phyloP scores from a whole-genome alignment of 2,329 filamentous ascomycete species.

The Macrophomina phaseolina region DNA sequence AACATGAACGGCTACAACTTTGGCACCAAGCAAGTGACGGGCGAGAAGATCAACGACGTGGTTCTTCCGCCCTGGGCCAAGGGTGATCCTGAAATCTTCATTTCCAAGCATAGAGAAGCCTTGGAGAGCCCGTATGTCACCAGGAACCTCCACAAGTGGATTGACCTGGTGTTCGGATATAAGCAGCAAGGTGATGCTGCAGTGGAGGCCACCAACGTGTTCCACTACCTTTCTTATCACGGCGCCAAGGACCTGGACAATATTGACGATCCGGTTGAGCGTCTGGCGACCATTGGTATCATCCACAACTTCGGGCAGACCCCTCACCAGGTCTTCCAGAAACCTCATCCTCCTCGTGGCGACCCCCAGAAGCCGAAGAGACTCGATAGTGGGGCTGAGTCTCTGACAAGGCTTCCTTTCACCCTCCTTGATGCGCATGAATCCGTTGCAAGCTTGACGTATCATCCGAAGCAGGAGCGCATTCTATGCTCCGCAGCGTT shows the following conservation, averaged over 20 bases:
- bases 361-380: conserved; percentile 69
- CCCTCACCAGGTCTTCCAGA: conserved; percentile 89
- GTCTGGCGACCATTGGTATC: conserved; percentile 87
- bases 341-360: conserved; percentile 79
- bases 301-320: conserved; percentile 99
- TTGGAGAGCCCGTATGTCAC: conserved; percentile 93
- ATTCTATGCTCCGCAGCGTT: conserved; percentile 84
- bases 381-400: conserved; percentile 78
- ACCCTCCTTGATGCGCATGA: conserved; percentile 79
- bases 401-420: conserved; percentile 77
- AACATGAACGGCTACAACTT: conserved; percentile 97
- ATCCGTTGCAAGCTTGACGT: conserved; percentile 77
- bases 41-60: conserved; percentile 81
- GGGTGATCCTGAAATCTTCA: conserved; percentile 92
- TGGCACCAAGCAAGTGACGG: conserved; percentile 81
- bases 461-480: conserved; percentile 79
- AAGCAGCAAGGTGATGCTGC: conserved; percentile 95
- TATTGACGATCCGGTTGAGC: conserved; percentile 86
- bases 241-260: conserved; percentile 91
- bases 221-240: conserved; percentile 93
- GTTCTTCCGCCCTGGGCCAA: conserved; percentile 95
- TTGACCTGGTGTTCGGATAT: conserved; percentile 90
- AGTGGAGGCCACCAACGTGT: conserved; percentile 90
- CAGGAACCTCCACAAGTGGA: conserved; percentile 89
- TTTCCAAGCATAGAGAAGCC: conserved; percentile 93